Conservation (phyloP, 306 rosid genomes). For the Albizia julibrissin region DNA sequence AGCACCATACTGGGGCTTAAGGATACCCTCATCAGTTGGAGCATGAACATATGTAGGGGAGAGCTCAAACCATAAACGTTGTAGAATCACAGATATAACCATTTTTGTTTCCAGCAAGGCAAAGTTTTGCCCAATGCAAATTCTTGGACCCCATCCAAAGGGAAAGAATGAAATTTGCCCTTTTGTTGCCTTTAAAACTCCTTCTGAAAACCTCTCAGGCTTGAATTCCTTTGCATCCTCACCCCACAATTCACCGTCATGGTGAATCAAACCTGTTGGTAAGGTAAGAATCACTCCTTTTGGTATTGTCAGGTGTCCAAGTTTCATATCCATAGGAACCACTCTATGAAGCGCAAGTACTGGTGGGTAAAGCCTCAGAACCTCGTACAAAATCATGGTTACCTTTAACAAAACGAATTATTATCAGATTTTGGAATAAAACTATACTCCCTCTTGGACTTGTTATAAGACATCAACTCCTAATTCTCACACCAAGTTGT, state of each 20-base stretch:
- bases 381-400: constrained; percentile 33
- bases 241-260: constrained; percentile 29
- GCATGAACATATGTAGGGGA: constrained; percentile 37
- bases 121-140: constrained; percentile 40
- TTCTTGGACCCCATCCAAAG: constrained; percentile 34
- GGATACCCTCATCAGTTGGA: background rate
- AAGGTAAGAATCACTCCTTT: background rate
- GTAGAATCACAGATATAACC: constrained; percentile 42
- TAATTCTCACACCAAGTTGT: too few relatives aligned
- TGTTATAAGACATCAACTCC: too few relatives aligned
- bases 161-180: constrained; percentile 28
- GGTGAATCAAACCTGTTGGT: constrained; percentile 14
- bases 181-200: constrained; percentile 22
- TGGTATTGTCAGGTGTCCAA: background rate
- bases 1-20: background rate
- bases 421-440: background rate
- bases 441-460: background rate
- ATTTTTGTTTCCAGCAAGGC: constrained; percentile 40
- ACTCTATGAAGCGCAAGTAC: background rate
- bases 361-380: constrained; percentile 12
- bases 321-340: background rate
- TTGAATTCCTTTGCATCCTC: constrained; percentile 35
- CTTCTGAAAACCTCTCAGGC: constrained; percentile 40
- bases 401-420: background rate
- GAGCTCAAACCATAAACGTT: constrained; percentile 37